phyloP scores from a whole-genome alignment of 345 rosid species.

The Carallia pectinifolia region DNA sequence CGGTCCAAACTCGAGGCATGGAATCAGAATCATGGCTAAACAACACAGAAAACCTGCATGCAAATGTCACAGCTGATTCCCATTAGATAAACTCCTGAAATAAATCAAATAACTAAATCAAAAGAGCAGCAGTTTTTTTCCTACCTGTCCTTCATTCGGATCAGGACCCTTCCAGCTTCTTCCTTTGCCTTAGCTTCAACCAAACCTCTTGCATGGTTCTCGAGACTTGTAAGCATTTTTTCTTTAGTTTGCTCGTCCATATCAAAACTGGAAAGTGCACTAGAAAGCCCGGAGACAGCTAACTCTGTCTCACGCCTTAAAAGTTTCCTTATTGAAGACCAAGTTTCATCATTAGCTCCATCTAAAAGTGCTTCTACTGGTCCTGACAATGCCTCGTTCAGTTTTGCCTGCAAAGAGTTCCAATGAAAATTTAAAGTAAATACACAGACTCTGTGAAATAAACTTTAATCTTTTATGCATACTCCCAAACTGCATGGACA shows the following conservation, averaged over 20 bases:
- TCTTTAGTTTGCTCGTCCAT: slow-evolving; percentile 59
- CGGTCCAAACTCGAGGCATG: slow-evolving; percentile 98
- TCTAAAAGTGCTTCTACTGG: slow-evolving; percentile 93
- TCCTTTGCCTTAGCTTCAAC: slow-evolving; percentile 90
- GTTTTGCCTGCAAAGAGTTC: slow-evolving; percentile 55
- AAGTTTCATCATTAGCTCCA: slow-evolving; percentile 79
- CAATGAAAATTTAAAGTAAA: not conserved
- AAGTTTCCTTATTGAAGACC: slow-evolving; percentile 87
- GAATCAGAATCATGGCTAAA: slow-evolving; percentile 96
- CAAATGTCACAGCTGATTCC: slow-evolving; percentile 22
- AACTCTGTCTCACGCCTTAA: slow-evolving; percentile 59
- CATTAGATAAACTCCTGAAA: slow-evolving; percentile 5
- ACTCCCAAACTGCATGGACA: not conserved
- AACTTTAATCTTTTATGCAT: not conserved
- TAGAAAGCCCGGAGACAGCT: slow-evolving; percentile 66
- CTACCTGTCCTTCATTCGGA: slow-evolving; percentile 93
- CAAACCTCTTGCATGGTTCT: slow-evolving; percentile 61
- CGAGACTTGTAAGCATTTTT: slow-evolving; percentile 58
- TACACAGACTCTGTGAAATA: not conserved
- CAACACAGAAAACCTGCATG: slow-evolving; percentile 74
- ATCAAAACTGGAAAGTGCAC: slow-evolving; percentile 73
- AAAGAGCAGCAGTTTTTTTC: slow-evolving; percentile 17
- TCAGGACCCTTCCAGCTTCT: slow-evolving; percentile 85
- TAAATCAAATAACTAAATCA: slow-evolving; percentile 16
- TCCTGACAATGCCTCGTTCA: slow-evolving; percentile 67